Percentiles rank a stretch among this genome's conserved stretches.
phyloP scores from a whole-genome alignment of 78 protist species.

The Dictyostelium capitatum region DNA sequence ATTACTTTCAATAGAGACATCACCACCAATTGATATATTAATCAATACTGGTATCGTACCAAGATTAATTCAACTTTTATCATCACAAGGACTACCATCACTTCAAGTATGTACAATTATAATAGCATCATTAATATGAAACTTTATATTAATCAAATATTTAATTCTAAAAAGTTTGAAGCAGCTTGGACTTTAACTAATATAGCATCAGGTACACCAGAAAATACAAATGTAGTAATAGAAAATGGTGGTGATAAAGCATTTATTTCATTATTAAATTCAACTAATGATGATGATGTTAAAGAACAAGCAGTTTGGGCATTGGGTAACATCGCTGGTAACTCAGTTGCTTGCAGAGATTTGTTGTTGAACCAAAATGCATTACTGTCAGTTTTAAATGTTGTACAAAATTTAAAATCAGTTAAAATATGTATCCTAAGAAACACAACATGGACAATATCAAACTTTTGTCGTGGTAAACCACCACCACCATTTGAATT shows the following conservation, averaged over 20 bases:
- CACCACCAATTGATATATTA: too few relatives aligned
- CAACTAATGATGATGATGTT: constrained; percentile 89
- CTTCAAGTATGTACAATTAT: too few relatives aligned
- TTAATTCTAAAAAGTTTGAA: too few relatives aligned
- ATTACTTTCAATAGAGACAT: too few relatives aligned
- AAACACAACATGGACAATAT: constrained; percentile 97
- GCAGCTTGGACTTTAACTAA: constrained; percentile 98
- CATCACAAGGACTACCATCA: too few relatives aligned
- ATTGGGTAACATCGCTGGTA: constrained; percentile 99
- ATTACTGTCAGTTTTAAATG: neutral
- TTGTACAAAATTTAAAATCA: neutral
- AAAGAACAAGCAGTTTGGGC: constrained; percentile 99
- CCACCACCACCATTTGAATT: constrained; percentile 79
- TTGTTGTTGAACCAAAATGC: constrained; percentile 5
- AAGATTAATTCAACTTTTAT: too few relatives aligned
- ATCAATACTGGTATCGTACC: too few relatives aligned
- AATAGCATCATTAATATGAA: too few relatives aligned
- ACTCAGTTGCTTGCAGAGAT: constrained; percentile 93
- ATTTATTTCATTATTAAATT: constrained; percentile 87
- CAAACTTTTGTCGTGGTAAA: constrained; percentile 85
- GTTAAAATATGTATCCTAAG: constrained; percentile 47
- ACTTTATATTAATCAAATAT: too few relatives aligned
- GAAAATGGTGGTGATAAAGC: constrained; percentile 90
- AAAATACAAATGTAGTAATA: constrained; percentile 92
- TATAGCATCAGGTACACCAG: constrained; percentile 96